Conservation (phyloP, 495 filamentous ascomycete genomes). For the Letharia columbiana region DNA sequence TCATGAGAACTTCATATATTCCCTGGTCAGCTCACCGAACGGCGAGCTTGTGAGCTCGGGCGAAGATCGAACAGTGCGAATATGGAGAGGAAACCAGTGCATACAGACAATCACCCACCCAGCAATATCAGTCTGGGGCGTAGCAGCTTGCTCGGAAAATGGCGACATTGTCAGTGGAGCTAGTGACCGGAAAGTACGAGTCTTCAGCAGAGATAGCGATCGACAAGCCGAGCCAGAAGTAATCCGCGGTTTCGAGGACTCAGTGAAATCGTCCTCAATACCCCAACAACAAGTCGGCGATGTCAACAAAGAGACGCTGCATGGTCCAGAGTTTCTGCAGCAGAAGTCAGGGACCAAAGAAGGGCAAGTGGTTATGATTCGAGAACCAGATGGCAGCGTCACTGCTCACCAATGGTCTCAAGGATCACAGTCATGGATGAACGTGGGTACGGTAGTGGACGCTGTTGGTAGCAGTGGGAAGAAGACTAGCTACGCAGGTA, state of each 20-base stretch:
- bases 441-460: constrained; percentile 88
- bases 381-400: constrained; percentile 66
- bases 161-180: constrained; percentile 91
- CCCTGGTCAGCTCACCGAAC: constrained; percentile 62
- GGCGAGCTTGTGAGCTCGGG: constrained; percentile 86
- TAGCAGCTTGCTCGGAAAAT: constrained; percentile 68
- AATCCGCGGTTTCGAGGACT: constrained; percentile 63
- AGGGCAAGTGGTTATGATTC: constrained; percentile 87
- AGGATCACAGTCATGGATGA: constrained; percentile 62
- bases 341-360: constrained; percentile 80
- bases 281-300: constrained; percentile 72
- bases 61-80: constrained; percentile 82
- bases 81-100: constrained; percentile 78
- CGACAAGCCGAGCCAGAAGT: constrained; percentile 55
- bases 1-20: constrained; percentile 95
- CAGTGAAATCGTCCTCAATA: constrained; percentile 74
- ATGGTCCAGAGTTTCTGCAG: constrained; percentile 74
- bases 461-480: constrained; percentile 71
- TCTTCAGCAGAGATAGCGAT: constrained; percentile 70
- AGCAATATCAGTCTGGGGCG: constrained; percentile 91
- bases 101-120: constrained; percentile 96
- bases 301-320: constrained; percentile 83
- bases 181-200: constrained; percentile 76
- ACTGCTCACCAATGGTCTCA: constrained; percentile 75
- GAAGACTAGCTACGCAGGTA: constrained; percentile 65